These are phyloP conservation scores for Juncus effusus DNA, from an alignment of 176 grass and related monocot genomes.

Conservation along the genomic window DNA sequence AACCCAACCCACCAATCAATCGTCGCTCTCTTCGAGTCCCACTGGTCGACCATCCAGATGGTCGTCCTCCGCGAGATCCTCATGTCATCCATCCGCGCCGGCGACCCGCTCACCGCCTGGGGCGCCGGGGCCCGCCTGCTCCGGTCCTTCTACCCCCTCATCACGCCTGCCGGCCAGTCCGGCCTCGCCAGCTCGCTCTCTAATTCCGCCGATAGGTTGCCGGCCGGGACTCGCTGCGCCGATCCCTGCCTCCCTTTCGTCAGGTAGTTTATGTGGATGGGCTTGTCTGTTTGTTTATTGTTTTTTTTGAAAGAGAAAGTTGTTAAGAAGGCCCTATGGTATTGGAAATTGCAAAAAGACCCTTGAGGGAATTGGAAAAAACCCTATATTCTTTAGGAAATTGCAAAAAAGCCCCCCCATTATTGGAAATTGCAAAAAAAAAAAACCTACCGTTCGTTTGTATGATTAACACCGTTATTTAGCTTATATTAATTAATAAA, in stretches of 20 bases:
- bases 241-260: constrained; percentile 99
- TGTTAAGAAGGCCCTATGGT: no score
- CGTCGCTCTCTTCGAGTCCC: constrained; percentile 79
- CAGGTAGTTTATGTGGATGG: constrained; percentile 29
- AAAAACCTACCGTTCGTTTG: no score
- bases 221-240: constrained; percentile 84
- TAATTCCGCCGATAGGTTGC: constrained; percentile 84
- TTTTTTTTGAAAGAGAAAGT: no score
- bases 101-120: constrained; percentile 89
- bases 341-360: no score
- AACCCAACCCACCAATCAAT: constrained; percentile 49
- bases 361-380: no score
- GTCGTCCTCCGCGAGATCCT: constrained; percentile 94
- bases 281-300: no score
- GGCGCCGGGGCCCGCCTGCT: constrained; percentile 92
- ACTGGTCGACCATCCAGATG: constrained; percentile 98
- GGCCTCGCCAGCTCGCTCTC: constrained; percentile 89
- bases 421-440: no score
- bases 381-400: neutral
- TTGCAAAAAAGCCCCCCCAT: no score
- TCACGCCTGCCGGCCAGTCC: constrained; percentile 94
- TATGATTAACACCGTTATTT: no score
- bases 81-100: constrained; percentile 89
- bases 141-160: constrained; percentile 96
- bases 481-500: no score